Conservation (phyloP, 768 basidiomycete genomes). For the Trametes punicea region DNA sequence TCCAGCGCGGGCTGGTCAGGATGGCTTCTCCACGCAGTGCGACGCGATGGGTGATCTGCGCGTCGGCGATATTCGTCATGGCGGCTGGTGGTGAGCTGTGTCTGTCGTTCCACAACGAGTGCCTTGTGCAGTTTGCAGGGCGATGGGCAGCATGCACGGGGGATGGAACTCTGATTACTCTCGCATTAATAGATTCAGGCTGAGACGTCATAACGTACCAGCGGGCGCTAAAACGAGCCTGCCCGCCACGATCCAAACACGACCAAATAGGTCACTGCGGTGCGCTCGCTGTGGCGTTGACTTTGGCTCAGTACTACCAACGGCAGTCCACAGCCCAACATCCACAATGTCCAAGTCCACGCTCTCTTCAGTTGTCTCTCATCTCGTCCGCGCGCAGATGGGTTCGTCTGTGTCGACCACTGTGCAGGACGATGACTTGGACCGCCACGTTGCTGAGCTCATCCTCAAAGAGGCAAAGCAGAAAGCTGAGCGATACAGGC, state of each 20-base stretch:
- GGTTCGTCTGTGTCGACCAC: slow-evolving; percentile 55
- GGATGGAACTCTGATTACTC: too few species aligned
- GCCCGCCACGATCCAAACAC: slow-evolving; percentile 6
- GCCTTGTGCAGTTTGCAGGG: neutral
- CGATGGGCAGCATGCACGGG: too few species aligned
- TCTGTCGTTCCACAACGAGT: neutral
- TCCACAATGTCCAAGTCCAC: slow-evolving; percentile 46
- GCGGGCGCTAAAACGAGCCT: neutral
- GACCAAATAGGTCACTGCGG: slow-evolving; percentile 1
- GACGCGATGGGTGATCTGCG: slow-evolving; percentile 31
- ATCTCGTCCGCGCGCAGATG: slow-evolving; percentile 75
- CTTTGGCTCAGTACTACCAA: neutral
- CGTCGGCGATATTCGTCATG: slow-evolving; percentile 9
- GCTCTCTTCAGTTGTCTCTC: slow-evolving; percentile 81
- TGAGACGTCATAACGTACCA: neutral
- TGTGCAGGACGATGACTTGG: slow-evolving; percentile 81
- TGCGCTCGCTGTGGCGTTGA: slow-evolving; percentile 3
- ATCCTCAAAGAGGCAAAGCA: slow-evolving; percentile 91
- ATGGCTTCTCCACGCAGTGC: slow-evolving; percentile 60
- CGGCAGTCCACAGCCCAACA: neutral
- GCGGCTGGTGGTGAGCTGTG: slow-evolving; percentile 1
- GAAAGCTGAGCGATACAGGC: slow-evolving; percentile 77
- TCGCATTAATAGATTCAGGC: neutral
- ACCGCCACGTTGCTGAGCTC: slow-evolving; percentile 87
- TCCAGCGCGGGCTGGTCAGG: slow-evolving; percentile 62